Evolutionary conservation across 1,284 basidiomycete genomes (phyloP), one percentile per base, ranked within the genome.

Genomic region (Phylloporus sp.): DNA sequence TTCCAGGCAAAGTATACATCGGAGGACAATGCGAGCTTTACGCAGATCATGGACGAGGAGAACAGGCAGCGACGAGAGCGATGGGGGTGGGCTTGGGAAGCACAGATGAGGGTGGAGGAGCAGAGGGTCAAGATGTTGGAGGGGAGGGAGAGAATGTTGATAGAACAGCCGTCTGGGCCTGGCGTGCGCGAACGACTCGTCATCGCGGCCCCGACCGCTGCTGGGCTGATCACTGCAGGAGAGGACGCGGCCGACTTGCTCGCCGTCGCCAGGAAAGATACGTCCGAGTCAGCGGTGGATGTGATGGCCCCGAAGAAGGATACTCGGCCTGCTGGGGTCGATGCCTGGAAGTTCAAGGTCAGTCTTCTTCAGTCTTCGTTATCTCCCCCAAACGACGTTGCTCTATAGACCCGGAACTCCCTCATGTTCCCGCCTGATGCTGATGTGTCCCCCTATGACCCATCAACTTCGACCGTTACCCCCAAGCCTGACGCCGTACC

Each of bases 1-100:
- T 98, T 98, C 78, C 96, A 98, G 78, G 89, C 94, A 6, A 87
- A 87, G 58, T 97, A 95, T 78, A 98, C 97, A 1, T 97, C 95
- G 0, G 95, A 98, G 78, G 96, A 98, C 80, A 98, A 98, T 79
- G 91, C 96, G 5, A 96, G 94, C 67, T 98, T 98, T 78, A 94
- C 94, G 17, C 86, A 94, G 70, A 96, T 98, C 68, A 81, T 98
- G 64, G 90, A 96, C 65, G 90, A 92, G 68, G 96, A 98, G 84
- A 98, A 98, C 78, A 81, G 84, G 77, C 84, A 86, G 74, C 87
- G 95, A 68, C 90, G 89, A 75, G 92, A 94, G 76, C 88, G 83
- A 77, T 94, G 91, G 84, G 87, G 82, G 0, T 98, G 96, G 96
- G 96, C 96, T 12, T 98, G 92, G 90, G 92, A 95, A 47, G 95